Base-by-base conservation (phyloP, 495 filamentous ascomycete species). In the Lophiostoma macrostomum region DNA sequence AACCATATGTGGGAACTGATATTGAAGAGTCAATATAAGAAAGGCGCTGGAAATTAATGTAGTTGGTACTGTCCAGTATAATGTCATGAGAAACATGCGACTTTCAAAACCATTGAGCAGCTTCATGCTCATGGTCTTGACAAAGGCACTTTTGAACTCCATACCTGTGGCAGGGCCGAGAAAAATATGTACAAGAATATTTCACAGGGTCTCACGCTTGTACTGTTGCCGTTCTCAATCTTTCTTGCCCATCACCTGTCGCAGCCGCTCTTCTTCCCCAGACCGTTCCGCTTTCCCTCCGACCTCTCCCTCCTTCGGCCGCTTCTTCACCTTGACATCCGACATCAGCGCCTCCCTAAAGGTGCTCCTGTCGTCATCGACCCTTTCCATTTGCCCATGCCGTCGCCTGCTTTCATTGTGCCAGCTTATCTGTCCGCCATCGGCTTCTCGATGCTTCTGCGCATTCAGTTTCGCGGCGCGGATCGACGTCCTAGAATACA, bases 401-500 rank as follows among this genome's bases (percentile, higher is more conserved):
- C 66, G 40, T 34, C 69, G 48, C 36, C 55, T 19, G 27, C 44
- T 53, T 52, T 70, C 68, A 11, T 67, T 63, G 37, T 64, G 45
- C 68, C 68, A 66, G 56, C 54, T 65, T 16, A 71, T 58, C 40
- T 67, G 60, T 5, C 66, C 65, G 20, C 68, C 68, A 45, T 70
- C 69, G 0, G 66, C 68, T 46, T 70, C 56, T n/a, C 69, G 64
- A 39, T 70, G 66, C 39, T 63, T 58, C 45, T 65, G 44, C 14
- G 73, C 73, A 37, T 73, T 75, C 28, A 59, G 47, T 31, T 73
- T 73, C 7, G 73, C 73, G 0, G 69, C 70, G 25, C 63, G 63
- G 42, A 76, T 76, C 35, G 67, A 71, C 8, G 67, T 71, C 14
- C 72, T 64, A 1, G 70, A 61, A 54, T 76, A 76, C 5, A 73